Evolutionary conservation across 768 basidiomycete species (phyloP).

Genomic region (Boletales sp.): DNA sequence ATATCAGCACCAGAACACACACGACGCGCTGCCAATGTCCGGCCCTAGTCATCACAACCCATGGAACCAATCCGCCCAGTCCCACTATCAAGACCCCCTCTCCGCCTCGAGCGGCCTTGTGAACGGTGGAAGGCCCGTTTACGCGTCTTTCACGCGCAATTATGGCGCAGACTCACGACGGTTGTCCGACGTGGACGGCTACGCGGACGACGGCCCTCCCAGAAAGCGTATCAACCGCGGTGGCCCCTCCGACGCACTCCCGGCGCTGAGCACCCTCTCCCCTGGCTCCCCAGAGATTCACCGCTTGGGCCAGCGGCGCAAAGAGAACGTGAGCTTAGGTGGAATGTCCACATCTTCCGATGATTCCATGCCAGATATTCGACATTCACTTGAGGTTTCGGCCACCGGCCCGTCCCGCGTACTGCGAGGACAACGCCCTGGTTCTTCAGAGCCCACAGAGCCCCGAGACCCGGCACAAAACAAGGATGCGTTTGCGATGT

Average conservation of each 20-base stretch:
- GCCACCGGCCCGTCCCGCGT: conserved; percentile 45
- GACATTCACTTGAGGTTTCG: conserved; percentile 39
- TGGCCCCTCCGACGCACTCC: conserved; percentile 33
- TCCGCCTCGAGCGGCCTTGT: conserved; percentile 58
- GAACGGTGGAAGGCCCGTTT: conserved; percentile 35
- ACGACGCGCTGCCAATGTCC: conserved; percentile 44
- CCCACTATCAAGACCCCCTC: conserved; percentile 48
- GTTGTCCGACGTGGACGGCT: conserved; percentile 36
- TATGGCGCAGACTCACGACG: conserved; percentile 35
- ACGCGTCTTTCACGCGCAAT: conserved; percentile 54
- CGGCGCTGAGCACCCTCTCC: conserved; percentile 10
- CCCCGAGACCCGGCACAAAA: conserved; percentile 13
- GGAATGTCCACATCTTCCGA: conserved; percentile 61
- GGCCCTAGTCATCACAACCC: conserved; percentile 35
- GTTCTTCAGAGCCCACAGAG: conserved; percentile 29
- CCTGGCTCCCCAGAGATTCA: conserved; percentile 61
- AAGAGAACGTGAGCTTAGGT: conserved; percentile 35
- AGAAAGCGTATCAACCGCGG: conserved; percentile 68
- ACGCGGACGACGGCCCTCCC: conserved; percentile 57
- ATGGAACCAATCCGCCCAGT: conserved; percentile 35
- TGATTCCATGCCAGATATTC: conserved; percentile 56
- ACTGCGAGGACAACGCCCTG: conserved; percentile 44
- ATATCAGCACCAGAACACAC: conserved; percentile 32
- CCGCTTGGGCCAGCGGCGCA: conserved; percentile 48
- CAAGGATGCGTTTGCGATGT: conserved; percentile 45